Base-by-base conservation (phyloP, 2,329 filamentous ascomycete genomes). In the Dactylellina haptotyla region DNA sequence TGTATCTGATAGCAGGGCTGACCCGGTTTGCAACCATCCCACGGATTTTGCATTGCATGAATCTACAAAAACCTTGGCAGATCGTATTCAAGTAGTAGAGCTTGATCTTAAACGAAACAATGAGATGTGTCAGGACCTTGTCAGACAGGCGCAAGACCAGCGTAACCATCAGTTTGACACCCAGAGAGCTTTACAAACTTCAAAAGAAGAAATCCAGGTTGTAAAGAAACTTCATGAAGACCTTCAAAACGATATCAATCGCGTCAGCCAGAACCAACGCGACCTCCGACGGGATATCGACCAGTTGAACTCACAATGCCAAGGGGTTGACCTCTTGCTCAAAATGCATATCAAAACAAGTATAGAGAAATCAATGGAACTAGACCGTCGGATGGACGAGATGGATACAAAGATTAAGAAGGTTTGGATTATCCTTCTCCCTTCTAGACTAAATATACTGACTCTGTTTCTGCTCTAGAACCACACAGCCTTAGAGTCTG, bases 91-190 rank as follows among this genome's bases (percentile, higher is more conserved):
- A 23, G 39, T 2, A 10, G 20, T 51, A 10, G 50, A 54, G 20
- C 14, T 5, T 34, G 48, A 56, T 10, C 10, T 65, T 6, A 34
- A 65, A 30, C 39, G 51, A 39, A 56, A 30, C 12, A 48, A 56
- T 20, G n/a, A 51, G 16, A 23, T 37, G 18, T 45, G 10, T 18
- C n/a, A 54, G 23, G 3, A 12, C 14, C 25, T 51, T 32, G 5
- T 39, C 28, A 39, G 37, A 37, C 34, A 4, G 9, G 23, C 16
- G 41, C 12, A n/a, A n/a, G n/a, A n/a, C n/a, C n/a, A n/a, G n/a
- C n/a, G n/a, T n/a, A n/a, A n/a, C n/a, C n/a, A n/a, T n/a, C n/a
- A n/a, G n/a, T n/a, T 51, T 18, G 59, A 43, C 3, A 25, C 32
- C 6, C 59, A 53, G 25, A 20, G 23, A 32, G 48, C 32, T 12